These are phyloP conservation scores for Schizochytrium sp. DNA, from an alignment of 108 stramenopile genomes.

Conservation along the genomic window DNA sequence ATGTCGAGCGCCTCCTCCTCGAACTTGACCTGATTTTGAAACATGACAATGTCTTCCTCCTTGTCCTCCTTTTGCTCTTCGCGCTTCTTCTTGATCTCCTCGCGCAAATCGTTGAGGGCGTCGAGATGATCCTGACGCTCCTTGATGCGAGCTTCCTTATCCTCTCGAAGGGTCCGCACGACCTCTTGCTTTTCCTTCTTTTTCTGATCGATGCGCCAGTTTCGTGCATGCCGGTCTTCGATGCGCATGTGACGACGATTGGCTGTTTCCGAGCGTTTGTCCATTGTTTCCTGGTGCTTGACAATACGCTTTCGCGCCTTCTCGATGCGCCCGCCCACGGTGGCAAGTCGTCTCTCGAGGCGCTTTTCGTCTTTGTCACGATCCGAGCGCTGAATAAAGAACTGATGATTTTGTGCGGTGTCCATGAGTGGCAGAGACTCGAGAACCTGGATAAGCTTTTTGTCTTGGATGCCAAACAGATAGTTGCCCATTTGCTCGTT, in stretches of 20 bases:
- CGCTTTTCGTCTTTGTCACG: background rate
- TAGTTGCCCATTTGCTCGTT: background rate
- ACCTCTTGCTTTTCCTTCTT: background rate
- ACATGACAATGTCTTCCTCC: background rate
- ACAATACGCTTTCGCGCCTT: background rate
- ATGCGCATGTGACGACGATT: background rate
- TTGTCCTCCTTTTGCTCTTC: background rate
- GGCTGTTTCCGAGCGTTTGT: background rate
- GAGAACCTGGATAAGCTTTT: background rate
- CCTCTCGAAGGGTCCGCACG: background rate
- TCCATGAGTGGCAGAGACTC: conserved; percentile 5
- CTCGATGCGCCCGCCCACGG: background rate
- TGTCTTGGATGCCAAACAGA: background rate
- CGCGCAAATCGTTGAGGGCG: background rate
- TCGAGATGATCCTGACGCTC: background rate
- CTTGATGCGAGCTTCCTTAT: background rate
- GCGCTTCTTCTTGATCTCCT: conserved; percentile 1
- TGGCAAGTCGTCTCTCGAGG: background rate
- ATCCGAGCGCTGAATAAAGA: background rate
- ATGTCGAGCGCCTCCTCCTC: background rate
- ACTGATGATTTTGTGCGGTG: background rate
- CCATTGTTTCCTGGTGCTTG: background rate
- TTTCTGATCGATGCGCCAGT: background rate
- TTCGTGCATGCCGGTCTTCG: background rate
- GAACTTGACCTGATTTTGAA: background rate